Conservation (phyloP, 495 filamentous ascomycete genomes). For the Penicillium fimorum region DNA sequence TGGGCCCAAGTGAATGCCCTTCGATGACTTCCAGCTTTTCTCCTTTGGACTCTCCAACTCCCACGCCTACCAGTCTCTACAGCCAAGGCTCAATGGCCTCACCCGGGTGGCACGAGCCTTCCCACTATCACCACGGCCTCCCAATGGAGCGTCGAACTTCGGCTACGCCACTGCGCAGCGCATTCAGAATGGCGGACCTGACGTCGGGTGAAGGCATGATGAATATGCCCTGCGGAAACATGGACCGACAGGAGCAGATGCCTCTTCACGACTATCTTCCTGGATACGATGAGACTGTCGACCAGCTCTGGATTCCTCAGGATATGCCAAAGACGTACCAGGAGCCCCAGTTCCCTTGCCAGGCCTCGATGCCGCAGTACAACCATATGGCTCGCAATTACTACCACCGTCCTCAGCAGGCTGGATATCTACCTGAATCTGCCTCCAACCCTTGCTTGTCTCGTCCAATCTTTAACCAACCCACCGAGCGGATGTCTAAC, state of each 20-base stretch:
- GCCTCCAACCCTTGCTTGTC: constrained; percentile 45
- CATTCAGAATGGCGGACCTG: constrained; percentile 40
- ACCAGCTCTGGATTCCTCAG: constrained; percentile 43
- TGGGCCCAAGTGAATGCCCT: constrained; percentile 47
- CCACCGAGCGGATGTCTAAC: constrained; percentile 35
- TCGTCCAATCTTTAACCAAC: constrained; percentile 45
- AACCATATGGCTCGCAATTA: constrained; percentile 39
- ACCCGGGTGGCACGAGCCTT: constrained; percentile 42
- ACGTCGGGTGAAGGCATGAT: constrained; percentile 38
- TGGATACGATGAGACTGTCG: constrained; percentile 45
- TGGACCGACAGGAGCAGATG: constrained; percentile 42
- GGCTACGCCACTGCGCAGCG: constrained; percentile 38
- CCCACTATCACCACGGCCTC: constrained; percentile 31
- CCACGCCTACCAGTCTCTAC: constrained; percentile 46
- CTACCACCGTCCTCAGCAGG: constrained; percentile 37
- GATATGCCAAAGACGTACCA: constrained; percentile 45
- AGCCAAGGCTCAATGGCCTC: constrained; percentile 44
- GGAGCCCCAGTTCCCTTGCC: constrained; percentile 35
- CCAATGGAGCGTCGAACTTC: constrained; percentile 38
- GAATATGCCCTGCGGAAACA: constrained; percentile 33
- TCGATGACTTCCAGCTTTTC: constrained; percentile 49
- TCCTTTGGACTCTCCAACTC: constrained; percentile 45
- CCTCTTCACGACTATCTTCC: constrained; percentile 41
- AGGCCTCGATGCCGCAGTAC: constrained; percentile 39
- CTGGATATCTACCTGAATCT: constrained; percentile 42